Conservation (phyloP, 768 basidiomycete species). For the Chalciporus pseudorubinellus region DNA sequence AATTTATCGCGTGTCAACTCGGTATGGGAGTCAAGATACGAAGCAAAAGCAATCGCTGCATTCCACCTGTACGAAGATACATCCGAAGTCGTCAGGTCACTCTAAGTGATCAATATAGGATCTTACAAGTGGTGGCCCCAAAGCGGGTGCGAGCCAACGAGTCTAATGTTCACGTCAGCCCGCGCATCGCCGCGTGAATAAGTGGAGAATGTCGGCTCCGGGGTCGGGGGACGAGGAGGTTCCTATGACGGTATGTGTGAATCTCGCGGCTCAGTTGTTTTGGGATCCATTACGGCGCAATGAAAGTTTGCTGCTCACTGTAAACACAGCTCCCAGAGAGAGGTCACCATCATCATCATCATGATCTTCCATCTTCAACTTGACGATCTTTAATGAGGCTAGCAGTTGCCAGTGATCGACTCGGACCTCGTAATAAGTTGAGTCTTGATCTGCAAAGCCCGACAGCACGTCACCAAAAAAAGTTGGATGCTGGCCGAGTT, state of each 20-base stretch:
- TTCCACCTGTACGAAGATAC: conserved; percentile 63
- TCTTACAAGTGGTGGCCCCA: conserved; percentile 79
- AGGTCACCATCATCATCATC: conserved; percentile 35
- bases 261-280: no score
- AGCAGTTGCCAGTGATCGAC: no score
- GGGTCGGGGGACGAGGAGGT: conserved; percentile 63
- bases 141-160: conserved; percentile 77
- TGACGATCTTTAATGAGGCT: neutral
- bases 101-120: neutral
- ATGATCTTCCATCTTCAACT: conserved; percentile 8
- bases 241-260: conserved; percentile 37
- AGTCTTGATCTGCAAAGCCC: no score
- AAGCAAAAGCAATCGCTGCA: conserved; percentile 68
- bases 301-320: conserved; percentile 35
- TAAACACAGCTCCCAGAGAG: conserved; percentile 47
- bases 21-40: conserved; percentile 58
- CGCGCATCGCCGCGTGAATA: conserved; percentile 40
- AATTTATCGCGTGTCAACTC: conserved; percentile 43
- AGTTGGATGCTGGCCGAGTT: no score
- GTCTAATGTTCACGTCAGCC: conserved; percentile 50
- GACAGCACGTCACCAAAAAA: no score
- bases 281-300: no score
- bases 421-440: neutral
- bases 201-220: conserved; percentile 52
- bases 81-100: neutral